Base-by-base conservation (phyloP, 2,329 filamentous ascomycete genomes). In the Phialocephala sp. region DNA sequence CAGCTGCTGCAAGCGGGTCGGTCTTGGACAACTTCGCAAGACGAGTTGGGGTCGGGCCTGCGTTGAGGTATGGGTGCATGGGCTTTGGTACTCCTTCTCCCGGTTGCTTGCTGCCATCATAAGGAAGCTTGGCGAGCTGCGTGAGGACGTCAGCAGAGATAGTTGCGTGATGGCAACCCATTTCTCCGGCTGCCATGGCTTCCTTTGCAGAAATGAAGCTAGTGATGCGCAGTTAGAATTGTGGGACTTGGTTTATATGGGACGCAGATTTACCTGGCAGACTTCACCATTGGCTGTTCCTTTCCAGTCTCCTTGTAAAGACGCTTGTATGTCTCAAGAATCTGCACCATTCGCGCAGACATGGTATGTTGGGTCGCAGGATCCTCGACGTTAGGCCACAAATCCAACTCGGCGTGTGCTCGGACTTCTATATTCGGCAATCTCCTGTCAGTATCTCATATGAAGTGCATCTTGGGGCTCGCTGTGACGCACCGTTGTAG, bases 301-400 rank as follows among this genome's bases (percentile, higher is more conserved):
- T 64, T 64, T 5, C 62, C 62, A 22, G 62, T 64, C 62, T 64
- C 62, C n/a, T 64, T 64, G 47, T 64, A 64, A 11, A 64, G 62
- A 43, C 62, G 62, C 57, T 60, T 64, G 62, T 64, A 64, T 20
- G 62, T 64, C 24, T 64, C 62, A 2, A 64, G 62, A 18, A 64
- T 64, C 47, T 64, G 62, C 15, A 64, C 24, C 62, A 64, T 59
- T 20, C 62, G 62, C 1, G 62, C 45, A 36, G 62, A 64, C 62
- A 64, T 64, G 22, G 62, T 64, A 24, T 64, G 62, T 35, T 64
- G 43, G 50, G 54, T 47, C 5, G 62, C 62, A 8, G 62, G 62
- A 56, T 64, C 62, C 12, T 64, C 57, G 24, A 60, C 57, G 15
- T 64, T 56, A 9, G 62, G 62, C 62, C 62, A 64, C 22, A 64